Base-by-base conservation (phyloP, 1,284 basidiomycete genomes). In the Apiotrichum brassicae region DNA sequence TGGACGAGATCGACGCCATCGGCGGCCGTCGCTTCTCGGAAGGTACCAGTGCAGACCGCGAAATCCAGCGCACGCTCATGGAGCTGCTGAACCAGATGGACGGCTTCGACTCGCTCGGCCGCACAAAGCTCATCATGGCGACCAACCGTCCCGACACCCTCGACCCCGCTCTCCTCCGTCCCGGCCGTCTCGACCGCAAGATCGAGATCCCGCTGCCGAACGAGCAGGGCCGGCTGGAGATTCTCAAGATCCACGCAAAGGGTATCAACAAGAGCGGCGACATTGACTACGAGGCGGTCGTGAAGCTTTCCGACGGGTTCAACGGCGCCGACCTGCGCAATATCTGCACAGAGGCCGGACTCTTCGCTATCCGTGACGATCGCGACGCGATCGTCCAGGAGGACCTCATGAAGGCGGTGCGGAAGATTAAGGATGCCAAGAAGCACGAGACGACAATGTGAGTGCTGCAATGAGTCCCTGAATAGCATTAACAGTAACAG, bases 51-150 rank as follows among this genome's bases (percentile, higher is more conserved):
- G 95, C 94, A 13, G 95, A 98, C 76, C 85, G 95, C 64, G 95
- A 98, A 76, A 98, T 99, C 59, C 95, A 99, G 74, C 80, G 95
- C 60, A 99, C 95, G 20, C 75, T 99, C 34, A 98, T 98, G 95
- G 95, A 99, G 88, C 78, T 99, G 28, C 80, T 99, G 40, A 98
- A 98, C 71, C 94, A 98, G 75, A 95, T 99, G 91, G 95, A 99
- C 71, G 95, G 95, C 26, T 98, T 99, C 76, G 95, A 98, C 74
- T 89, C 92, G 14, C 79, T 97, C 22, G 95, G 94, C 44, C 81
- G 81, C 63, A 98, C 93, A 36, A 98, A 98, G 75, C 82, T 99
- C 51, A 98, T 99, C 74, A 97, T 98, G 92, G 93, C 91, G 3
- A 95, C 92, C 30, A 95, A 95, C 77, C 80, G 92, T 67, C 92